phyloP scores from a whole-genome alignment of 2,329 filamentous ascomycete genomes.

The Calonectria pauciramosa region DNA sequence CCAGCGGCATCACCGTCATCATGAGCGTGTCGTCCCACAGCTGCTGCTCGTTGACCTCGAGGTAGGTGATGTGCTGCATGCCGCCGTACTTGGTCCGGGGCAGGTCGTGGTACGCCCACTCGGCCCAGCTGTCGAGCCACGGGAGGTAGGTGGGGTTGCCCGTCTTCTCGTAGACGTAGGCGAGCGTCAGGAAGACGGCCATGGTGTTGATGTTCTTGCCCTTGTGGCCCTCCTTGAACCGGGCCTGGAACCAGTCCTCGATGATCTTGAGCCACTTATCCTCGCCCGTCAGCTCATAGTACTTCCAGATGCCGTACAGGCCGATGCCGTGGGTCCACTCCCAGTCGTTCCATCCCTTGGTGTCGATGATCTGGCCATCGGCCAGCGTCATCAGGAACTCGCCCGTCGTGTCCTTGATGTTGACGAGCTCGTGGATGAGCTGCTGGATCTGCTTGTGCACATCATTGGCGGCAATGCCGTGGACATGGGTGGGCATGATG shows the following conservation, averaged over 20 bases:
- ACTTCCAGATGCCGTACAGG: constrained; percentile 86
- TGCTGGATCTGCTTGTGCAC: constrained; percentile 71
- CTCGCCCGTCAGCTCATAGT: constrained; percentile 80
- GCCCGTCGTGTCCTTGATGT: constrained; percentile 82
- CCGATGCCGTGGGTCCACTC: constrained; percentile 88
- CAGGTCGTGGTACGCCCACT: constrained; percentile 86
- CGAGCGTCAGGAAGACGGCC: constrained; percentile 82
- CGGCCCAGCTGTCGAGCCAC: constrained; percentile 85
- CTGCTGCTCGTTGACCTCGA: constrained; percentile 78
- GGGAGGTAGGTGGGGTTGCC: constrained; percentile 77
- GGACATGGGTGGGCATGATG: constrained; percentile 51
- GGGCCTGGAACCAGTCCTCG: constrained; percentile 78
- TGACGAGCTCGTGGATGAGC: constrained; percentile 81
- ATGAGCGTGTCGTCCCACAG: constrained; percentile 90
- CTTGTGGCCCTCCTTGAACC: constrained; percentile 78
- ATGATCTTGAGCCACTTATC: constrained; percentile 73
- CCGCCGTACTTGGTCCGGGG: constrained; percentile 78
- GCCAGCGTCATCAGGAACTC: constrained; percentile 79
- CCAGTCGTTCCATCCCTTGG: constrained; percentile 88
- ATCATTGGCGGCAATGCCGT: constrained; percentile 62
- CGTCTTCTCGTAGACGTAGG: constrained; percentile 83
- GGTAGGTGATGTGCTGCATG: constrained; percentile 83
- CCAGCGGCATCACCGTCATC: constrained; percentile 87
- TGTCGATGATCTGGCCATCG: constrained; percentile 84
- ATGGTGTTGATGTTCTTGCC: constrained; percentile 92